phyloP scores from a whole-genome alignment of 2,329 filamentous ascomycete genomes.

The Capronia epimyces region DNA sequence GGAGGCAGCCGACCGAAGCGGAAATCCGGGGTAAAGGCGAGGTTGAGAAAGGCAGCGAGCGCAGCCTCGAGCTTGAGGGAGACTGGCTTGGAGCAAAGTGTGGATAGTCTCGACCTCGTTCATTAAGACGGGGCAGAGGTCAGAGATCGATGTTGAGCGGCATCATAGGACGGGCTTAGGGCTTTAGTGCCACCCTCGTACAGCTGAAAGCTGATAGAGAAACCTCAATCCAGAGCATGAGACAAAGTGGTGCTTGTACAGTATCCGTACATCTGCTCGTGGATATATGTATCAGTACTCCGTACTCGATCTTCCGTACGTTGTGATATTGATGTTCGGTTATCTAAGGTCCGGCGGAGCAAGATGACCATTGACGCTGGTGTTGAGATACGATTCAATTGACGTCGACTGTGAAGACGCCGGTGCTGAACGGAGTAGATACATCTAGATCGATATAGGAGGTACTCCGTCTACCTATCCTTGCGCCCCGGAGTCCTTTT shows the following conservation, averaged over 20 bases:
- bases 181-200: neutral
- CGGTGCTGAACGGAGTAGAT: too few species aligned
- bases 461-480: too few species aligned
- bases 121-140: conserved; percentile 7
- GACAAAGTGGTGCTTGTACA: neutral
- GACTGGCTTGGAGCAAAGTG: conserved; percentile 18
- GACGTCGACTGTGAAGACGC: too few species aligned
- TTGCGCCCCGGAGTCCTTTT: too few species aligned
- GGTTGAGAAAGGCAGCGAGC: conserved; percentile 17
- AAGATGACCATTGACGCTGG: conserved; percentile 6
- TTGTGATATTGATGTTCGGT: too few species aligned
- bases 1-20: conserved; percentile 15
- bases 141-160: neutral
- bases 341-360: conserved; percentile 3
- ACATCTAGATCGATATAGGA: too few species aligned
- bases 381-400: conserved; percentile 5
- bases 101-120: conserved; percentile 20
- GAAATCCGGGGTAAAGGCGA: conserved; percentile 13
- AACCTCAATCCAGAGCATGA: neutral
- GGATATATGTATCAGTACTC: too few species aligned
- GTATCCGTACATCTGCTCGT: too few species aligned
- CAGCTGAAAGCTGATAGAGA: too few species aligned
- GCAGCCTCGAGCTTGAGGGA: conserved; percentile 11
- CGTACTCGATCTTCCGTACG: too few species aligned
- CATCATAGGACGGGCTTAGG: neutral